A percentile compares a stretch with the other conserved stretches of the same genome.
These are phyloP conservation scores for Lactarius psammicola DNA, from an alignment of 768 basidiomycete genomes.

Conservation along the genomic window DNA sequence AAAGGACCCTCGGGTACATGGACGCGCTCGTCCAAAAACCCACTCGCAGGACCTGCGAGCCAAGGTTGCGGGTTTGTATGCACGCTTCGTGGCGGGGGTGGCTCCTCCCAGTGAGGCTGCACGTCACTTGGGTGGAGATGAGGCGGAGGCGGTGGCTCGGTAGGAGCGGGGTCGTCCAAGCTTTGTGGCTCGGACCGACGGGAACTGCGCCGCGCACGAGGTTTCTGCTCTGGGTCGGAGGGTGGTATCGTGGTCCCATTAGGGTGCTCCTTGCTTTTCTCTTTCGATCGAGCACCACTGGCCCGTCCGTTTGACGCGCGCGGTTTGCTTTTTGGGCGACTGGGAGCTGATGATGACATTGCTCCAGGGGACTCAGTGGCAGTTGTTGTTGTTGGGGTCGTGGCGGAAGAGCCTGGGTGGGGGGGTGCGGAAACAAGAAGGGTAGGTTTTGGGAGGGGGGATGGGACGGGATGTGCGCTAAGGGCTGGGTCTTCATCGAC, in stretches of 20 bases:
- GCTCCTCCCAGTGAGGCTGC: constrained; percentile 18
- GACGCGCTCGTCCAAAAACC: constrained; percentile 25
- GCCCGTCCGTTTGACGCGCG: constrained; percentile 22
- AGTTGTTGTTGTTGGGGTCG: constrained; percentile 18
- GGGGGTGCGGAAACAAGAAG: constrained; percentile 3
- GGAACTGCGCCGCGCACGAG: constrained; percentile 20
- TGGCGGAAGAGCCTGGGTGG: constrained; percentile 18
- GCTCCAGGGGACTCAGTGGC: constrained; percentile 14
- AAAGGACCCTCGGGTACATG: constrained; percentile 26
- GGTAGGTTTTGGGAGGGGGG: constrained; percentile 17
- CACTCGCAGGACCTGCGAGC: constrained; percentile 29
- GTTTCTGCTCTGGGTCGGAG: constrained; percentile 15
- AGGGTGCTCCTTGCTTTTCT: constrained; percentile 22
- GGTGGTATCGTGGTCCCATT: constrained; percentile 8
- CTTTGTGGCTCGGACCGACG: constrained; percentile 27
- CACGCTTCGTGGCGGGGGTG: constrained; percentile 7
- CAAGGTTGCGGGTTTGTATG: constrained; percentile 22
- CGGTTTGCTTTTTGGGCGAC: constrained; percentile 17
- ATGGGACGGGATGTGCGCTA: constrained; percentile 11
- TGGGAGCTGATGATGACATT: constrained; percentile 5
- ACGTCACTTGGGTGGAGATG: constrained; percentile 1
- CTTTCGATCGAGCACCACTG: constrained; percentile 20
- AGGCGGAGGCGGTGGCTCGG: constrained; percentile 1
- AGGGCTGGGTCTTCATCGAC: constrained; percentile 29
- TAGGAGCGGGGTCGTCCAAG: constrained; percentile 3